Conservation (phyloP, 345 rosid genomes). For the Boechera retrofracta region DNA sequence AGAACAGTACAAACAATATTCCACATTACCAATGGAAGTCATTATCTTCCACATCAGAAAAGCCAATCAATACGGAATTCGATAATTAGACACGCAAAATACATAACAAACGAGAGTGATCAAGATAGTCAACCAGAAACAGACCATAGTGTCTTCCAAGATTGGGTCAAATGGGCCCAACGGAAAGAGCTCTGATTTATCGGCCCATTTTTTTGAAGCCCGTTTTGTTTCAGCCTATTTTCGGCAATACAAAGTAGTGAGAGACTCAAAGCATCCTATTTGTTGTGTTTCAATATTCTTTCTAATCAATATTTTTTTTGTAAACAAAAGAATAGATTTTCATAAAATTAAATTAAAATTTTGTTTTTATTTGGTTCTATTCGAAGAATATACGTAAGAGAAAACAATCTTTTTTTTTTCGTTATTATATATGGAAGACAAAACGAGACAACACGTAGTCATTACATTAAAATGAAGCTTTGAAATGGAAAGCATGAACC, state of each 20-base stretch:
- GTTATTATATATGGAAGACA: constrained; percentile 32
- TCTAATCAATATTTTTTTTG: too few relatives aligned
- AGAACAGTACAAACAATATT: too few relatives aligned
- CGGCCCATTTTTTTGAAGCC: background rate
- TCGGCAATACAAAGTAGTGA: background rate
- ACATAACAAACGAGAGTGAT: too few relatives aligned
- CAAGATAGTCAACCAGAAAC: too few relatives aligned
- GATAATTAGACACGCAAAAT: too few relatives aligned
- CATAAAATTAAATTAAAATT: background rate
- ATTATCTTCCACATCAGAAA: too few relatives aligned
- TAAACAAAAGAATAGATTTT: background rate
- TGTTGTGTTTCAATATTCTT: too few relatives aligned
- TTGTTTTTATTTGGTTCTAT: background rate
- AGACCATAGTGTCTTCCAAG: background rate
- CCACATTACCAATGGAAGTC: too few relatives aligned
- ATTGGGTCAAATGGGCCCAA: background rate
- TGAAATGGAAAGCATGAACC: constrained; percentile 39
- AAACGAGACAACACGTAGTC: constrained; percentile 33
- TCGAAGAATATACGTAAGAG: background rate
- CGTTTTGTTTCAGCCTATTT: background rate
- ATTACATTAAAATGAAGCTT: constrained; percentile 28
- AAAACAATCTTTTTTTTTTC: background rate
- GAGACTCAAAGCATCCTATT: background rate
- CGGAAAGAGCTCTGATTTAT: background rate
- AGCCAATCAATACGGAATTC: too few relatives aligned